Evolutionary conservation across 83 land plant genomes (phyloP).

Genomic region (Picea abies): DNA sequence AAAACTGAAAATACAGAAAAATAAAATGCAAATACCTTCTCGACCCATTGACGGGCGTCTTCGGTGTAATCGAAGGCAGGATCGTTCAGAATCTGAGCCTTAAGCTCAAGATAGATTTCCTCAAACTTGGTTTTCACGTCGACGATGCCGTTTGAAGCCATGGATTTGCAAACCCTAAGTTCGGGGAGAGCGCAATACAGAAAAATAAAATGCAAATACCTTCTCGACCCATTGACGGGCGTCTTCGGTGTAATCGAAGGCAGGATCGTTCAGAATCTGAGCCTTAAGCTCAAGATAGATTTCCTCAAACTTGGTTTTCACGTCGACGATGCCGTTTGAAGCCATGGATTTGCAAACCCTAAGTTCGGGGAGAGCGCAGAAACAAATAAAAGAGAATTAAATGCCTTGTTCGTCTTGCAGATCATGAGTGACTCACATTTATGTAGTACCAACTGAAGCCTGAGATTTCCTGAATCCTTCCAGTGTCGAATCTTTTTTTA

Average conservation of each 20-base stretch:
- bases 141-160: conserved; percentile 13
- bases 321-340: background rate
- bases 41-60: conserved; percentile 20
- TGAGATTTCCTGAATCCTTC: too few species aligned
- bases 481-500: too few species aligned
- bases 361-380: too few species aligned
- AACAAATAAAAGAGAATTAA: too few species aligned
- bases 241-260: conserved; percentile 13
- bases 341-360: background rate
- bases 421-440: too few species aligned
- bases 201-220: too few species aligned
- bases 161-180: background rate
- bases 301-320: background rate
- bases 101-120: background rate
- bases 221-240: conserved; percentile 19
- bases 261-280: conserved; percentile 11
- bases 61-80: conserved; percentile 17
- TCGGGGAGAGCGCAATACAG: too few species aligned
- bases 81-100: conserved; percentile 1
- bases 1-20: background rate
- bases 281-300: background rate
- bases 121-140: background rate
- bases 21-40: background rate
- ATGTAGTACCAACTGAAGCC: too few species aligned
- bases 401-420: too few species aligned